Base-by-base conservation (phyloP, 176 grass and related monocot genomes). In the Phyllostachys edulis region DNA sequence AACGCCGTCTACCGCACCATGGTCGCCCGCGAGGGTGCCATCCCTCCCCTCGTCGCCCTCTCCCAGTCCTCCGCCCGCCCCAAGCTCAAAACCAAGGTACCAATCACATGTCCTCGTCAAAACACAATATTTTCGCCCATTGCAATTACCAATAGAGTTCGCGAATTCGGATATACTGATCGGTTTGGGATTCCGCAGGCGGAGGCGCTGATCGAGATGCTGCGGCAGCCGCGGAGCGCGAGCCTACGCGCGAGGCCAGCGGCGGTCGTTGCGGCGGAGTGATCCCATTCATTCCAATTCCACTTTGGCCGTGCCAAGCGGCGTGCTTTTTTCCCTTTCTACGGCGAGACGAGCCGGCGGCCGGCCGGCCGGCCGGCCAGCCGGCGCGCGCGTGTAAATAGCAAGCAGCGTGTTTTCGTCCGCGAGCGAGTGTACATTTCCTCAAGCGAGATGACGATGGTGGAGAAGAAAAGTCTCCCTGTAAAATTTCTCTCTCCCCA, bases 11-110 rank as follows among this genome's bases (percentile, higher is more conserved):
- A 96, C 85, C 87, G 93, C 67, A 89, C 76, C 67, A 89, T 96
- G 96, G 96, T 96, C 26, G 89, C 89, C 4, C 93, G 96, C 51
- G 96, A 99, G 82, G 96, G 96, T 60, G 96, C 88, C 68, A 94
- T 99, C 64, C 96, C 96, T 26, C 96, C 96, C 26, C 93, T 99
- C 67, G 88, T 99, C 38, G 93, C 96, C 7, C 87, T 99, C 18
- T 94, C 90, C 59, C 96, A 99, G 20, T 94, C 90, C 24, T 44
- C 87, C 90, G 75, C 89, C 18, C 85, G 75, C 26, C 17, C 88
- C 68, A 93, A 94, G 79, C 71, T 94, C 72, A 96, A 91, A 91
- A 69, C 82, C 50, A 95, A 93, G 92, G 95, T 97, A 79, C 38
- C 54, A 13, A 56, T 65, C 55, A 6, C 62, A 76, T 63, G 32